Conservation (phyloP, 192 early-diverging fungal genomes). For the Coemansia sp. region DNA sequence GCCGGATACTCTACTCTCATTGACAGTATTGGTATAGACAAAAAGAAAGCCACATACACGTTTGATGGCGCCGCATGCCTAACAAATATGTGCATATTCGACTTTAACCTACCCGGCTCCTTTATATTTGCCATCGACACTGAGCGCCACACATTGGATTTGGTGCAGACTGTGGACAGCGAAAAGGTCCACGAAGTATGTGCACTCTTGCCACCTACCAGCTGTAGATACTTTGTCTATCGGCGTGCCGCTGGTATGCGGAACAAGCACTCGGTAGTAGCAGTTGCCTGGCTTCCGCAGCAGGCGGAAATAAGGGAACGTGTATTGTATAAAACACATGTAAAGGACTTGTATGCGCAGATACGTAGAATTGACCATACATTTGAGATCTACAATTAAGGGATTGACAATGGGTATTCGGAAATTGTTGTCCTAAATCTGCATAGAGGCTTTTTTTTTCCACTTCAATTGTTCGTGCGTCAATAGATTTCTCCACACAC, state of each 20-base stretch:
- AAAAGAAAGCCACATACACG: not conserved
- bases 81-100: constrained; percentile 24
- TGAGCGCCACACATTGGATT: not conserved
- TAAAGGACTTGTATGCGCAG: constrained; percentile 10
- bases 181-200: constrained; percentile 6
- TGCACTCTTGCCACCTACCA: not conserved
- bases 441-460: not conserved
- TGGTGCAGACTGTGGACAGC: not conserved
- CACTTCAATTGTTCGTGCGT: not conserved
- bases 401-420: constrained; percentile 20
- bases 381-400: constrained; percentile 23
- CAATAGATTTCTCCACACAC: no score
- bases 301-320: constrained; percentile 8
- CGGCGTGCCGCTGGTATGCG: not conserved
- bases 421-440: not conserved
- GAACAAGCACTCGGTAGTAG: not conserved
- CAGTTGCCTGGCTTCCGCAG: constrained; percentile 25
- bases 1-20: not conserved
- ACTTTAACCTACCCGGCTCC: constrained; percentile 3
- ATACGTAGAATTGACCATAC: constrained; percentile 19
- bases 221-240: constrained; percentile 5
- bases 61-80: constrained; percentile 18
- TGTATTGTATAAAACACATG: constrained; percentile 13
- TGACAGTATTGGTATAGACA: not conserved
- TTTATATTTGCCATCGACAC: constrained; percentile 17